Conservation (phyloP, 176 grass and related monocot species). For the Oryza coarctata region DNA sequence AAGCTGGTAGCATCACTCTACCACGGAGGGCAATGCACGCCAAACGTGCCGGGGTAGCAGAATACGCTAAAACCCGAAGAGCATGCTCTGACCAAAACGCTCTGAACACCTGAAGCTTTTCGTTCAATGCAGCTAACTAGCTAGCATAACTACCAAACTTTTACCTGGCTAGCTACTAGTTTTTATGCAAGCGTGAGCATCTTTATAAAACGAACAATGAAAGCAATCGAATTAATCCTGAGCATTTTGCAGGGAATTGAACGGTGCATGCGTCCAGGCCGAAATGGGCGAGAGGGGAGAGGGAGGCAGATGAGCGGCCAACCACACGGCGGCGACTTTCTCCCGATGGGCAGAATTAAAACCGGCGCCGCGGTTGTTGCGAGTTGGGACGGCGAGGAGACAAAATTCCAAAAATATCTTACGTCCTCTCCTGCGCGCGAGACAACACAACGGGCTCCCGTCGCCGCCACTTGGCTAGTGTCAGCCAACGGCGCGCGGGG, state of each 20-base stretch:
- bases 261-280: no score
- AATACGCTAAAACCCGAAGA: not conserved
- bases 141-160: slow-evolving; percentile 3
- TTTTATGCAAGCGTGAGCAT: not conserved
- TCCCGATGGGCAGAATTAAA: not conserved
- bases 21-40: slow-evolving; percentile 16
- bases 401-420: not conserved
- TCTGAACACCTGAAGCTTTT: not conserved
- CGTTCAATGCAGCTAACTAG: not conserved
- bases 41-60: not conserved
- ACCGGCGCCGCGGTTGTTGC: not conserved
- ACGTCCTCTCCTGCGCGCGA: not conserved
- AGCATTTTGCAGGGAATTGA: not conserved
- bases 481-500: no score
- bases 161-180: not conserved
- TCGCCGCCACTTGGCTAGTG: no score
- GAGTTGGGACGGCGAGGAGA: not conserved
- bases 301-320: not conserved
- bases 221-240: no score
- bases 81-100: not conserved
- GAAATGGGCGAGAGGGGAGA: not conserved
- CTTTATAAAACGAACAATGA: no score
- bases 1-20: not conserved
- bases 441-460: not conserved
- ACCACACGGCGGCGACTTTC: not conserved